phyloP scores from a whole-genome alignment of 371 early-diverging fungal species.

The Choanephora cucurbitarum region DNA sequence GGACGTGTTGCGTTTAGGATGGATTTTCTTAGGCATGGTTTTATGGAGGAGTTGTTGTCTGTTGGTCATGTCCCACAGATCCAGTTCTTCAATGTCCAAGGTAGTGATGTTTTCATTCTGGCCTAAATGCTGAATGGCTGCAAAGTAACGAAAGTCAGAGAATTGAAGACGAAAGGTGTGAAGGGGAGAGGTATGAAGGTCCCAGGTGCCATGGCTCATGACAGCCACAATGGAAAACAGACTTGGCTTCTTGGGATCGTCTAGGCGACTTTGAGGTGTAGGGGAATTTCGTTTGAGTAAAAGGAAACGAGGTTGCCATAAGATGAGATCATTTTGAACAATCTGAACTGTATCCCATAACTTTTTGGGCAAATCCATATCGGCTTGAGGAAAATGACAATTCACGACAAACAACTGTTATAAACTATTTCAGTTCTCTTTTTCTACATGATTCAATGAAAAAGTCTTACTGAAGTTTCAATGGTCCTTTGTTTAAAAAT shows the following conservation, averaged over 20 bases:
- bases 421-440: no score
- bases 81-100: slow-evolving; percentile 59
- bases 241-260: no score
- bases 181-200: slow-evolving; percentile 22
- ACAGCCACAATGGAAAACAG: slow-evolving; percentile 40
- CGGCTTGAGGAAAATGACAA: slow-evolving; percentile 66
- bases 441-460: slow-evolving; percentile 1
- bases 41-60: slow-evolving; percentile 35
- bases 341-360: slow-evolving; percentile 69
- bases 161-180: slow-evolving; percentile 48
- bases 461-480: slow-evolving; percentile 44
- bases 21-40: slow-evolving; percentile 51
- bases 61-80: slow-evolving; percentile 43
- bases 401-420: slow-evolving; percentile 66
- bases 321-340: slow-evolving; percentile 66
- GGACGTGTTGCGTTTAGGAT: slow-evolving; percentile 38
- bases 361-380: slow-evolving; percentile 58
- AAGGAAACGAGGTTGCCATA: slow-evolving; percentile 63
- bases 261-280: no score
- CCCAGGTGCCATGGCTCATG: slow-evolving; percentile 46
- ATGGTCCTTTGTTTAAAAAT: slow-evolving; percentile 66
- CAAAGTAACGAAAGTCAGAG: slow-evolving; percentile 59
- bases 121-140: slow-evolving; percentile 58
- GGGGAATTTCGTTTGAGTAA: slow-evolving; percentile 9
- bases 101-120: slow-evolving; percentile 57